Evolutionary conservation across 169 alveolate species (phyloP).

Genomic region (Sarcocystis neurona): DNA sequence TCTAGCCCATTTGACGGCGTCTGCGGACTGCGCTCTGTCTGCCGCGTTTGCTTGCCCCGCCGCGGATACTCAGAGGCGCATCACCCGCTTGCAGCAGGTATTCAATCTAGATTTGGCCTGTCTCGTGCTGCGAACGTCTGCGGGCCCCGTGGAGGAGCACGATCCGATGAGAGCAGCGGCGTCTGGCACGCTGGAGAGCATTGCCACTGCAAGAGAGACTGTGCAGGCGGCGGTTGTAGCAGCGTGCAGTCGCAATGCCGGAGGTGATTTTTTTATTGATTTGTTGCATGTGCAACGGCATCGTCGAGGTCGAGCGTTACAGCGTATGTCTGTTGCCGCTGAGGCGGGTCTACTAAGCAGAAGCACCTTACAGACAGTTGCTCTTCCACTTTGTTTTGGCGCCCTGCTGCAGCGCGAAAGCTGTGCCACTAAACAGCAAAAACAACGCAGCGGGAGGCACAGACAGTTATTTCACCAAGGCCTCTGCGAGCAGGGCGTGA

Average conservation of each 20-base stretch:
- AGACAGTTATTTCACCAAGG: slow-evolving; percentile 32
- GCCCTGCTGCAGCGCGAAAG: slow-evolving; percentile 52
- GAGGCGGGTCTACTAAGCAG: slow-evolving; percentile 17
- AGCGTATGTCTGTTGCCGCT: slow-evolving; percentile 55
- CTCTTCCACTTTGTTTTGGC: slow-evolving; percentile 46
- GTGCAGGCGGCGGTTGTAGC: slow-evolving; percentile 31
- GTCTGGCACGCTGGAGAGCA: slow-evolving; percentile 31
- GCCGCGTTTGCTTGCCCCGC: neutral
- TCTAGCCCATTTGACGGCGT: too few species aligned
- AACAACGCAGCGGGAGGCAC: neutral
- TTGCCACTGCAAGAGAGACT: slow-evolving; percentile 16
- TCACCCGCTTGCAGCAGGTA: slow-evolving; percentile 30
- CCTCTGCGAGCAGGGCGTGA: slow-evolving; percentile 60
- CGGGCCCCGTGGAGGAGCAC: slow-evolving; percentile 36
- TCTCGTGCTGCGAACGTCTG: slow-evolving; percentile 40
- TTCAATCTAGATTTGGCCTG: slow-evolving; percentile 47
- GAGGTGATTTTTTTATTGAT: slow-evolving; percentile 60
- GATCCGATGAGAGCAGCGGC: slow-evolving; percentile 34
- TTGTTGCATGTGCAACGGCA: slow-evolving; percentile 63
- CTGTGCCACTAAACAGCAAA: neutral
- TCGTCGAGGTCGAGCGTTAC: slow-evolving; percentile 59
- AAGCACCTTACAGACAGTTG: slow-evolving; percentile 39
- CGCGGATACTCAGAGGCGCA: neutral
- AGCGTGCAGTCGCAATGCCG: slow-evolving; percentile 41
- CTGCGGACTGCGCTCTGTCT: too few species aligned